Conservation (phyloP, 2,329 filamentous ascomycete genomes). For the Moelleriella libera region DNA sequence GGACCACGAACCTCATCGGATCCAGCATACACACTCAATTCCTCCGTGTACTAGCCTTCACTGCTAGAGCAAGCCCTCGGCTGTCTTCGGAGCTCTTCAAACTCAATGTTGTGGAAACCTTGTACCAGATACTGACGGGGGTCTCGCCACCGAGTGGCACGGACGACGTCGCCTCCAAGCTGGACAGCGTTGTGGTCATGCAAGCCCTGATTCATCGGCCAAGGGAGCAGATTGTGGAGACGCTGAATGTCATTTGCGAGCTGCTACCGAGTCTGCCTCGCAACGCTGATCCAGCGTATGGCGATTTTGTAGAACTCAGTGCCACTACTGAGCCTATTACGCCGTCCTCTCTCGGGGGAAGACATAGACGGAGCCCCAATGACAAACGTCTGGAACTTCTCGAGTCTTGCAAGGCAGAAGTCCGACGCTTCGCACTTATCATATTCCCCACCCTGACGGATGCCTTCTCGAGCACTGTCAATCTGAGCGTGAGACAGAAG, state of each 20-base stretch:
- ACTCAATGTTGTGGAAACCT: conserved; percentile 91
- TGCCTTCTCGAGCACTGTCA: conserved; percentile 95
- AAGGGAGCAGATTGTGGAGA: conserved; percentile 91
- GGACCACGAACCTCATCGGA: conserved; percentile 89
- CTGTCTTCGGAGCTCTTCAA: conserved; percentile 85
- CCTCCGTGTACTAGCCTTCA: conserved; percentile 78
- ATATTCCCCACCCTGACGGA: conserved; percentile 90
- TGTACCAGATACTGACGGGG: conserved; percentile 94
- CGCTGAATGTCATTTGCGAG: conserved; percentile 93
- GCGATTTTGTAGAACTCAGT: conserved; percentile 29
- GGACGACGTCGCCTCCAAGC: conserved; percentile 67
- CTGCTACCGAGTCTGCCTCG: conserved; percentile 64
- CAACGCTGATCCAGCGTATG: conserved; percentile 27
- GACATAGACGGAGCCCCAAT: conserved; percentile 37
- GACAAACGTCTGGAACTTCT: conserved; percentile 75
- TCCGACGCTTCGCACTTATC: conserved; percentile 85
- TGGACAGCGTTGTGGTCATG: conserved; percentile 97
- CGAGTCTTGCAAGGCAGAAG: conserved; percentile 68
- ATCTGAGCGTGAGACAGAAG: conserved; percentile 85
- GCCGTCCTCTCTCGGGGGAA: conserved; percentile 17
- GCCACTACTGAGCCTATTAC: conserved; percentile 23
- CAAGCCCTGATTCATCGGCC: conserved; percentile 93
- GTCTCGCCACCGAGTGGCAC: conserved; percentile 76
- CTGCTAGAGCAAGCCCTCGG: conserved; percentile 73
- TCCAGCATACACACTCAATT: conserved; percentile 95